Conservation (phyloP, 768 basidiomycete species). For the Phanerodontia chrysosporium region DNA sequence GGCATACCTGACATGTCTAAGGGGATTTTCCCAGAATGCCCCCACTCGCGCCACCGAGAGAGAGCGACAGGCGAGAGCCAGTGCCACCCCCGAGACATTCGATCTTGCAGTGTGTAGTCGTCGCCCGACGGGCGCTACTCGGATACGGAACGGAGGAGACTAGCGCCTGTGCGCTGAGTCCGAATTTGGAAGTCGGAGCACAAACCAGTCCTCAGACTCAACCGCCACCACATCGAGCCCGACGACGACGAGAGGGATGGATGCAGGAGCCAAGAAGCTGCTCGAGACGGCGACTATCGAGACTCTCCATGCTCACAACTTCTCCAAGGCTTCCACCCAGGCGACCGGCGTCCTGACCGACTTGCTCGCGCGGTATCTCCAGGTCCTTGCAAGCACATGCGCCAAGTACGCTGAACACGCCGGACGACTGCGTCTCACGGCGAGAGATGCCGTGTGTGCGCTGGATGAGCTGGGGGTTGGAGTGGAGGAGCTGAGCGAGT, state of each 20-base stretch:
- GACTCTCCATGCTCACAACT: conserved; percentile 73
- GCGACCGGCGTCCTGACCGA: conserved; percentile 70
- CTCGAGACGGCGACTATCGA: conserved; percentile 65
- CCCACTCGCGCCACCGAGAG: too few species aligned
- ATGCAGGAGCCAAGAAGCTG: conserved; percentile 51
- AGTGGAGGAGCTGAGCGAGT: conserved; percentile 66
- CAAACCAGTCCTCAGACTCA: neutral
- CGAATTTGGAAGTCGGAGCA: conserved; percentile 6
- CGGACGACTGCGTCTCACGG: conserved; percentile 55
- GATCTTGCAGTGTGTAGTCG: too few species aligned
- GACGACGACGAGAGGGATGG: conserved; percentile 33
- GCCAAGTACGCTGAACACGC: conserved; percentile 73
- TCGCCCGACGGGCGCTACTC: neutral
- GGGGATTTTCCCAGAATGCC: too few species aligned
- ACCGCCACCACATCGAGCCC: conserved; percentile 7
- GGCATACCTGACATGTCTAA: too few species aligned
- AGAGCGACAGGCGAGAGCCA: too few species aligned
- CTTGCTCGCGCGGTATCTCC: conserved; percentile 70
- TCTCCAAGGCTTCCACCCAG: conserved; percentile 71
- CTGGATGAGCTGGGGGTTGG: conserved; percentile 74
- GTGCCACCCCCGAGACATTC: too few species aligned
- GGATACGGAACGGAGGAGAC: neutral
- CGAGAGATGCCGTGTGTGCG: conserved; percentile 58
- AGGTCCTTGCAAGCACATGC: conserved; percentile 60
- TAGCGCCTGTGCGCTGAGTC: neutral